Evolutionary conservation across 805 yeast genomes (phyloP).

Genomic region (Myxozyma melibiosi): DNA sequence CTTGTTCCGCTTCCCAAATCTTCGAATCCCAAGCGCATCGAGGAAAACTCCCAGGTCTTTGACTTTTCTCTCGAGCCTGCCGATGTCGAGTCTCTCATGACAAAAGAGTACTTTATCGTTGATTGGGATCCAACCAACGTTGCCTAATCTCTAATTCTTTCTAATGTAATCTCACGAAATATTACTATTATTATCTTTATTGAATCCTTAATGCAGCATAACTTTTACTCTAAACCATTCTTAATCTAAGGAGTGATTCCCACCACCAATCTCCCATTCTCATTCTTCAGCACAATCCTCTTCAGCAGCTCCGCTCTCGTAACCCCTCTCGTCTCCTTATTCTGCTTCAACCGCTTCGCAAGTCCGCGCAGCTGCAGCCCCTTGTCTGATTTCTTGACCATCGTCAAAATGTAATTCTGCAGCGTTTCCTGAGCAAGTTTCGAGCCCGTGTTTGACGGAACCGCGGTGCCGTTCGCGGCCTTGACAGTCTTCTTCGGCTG

Average conservation of each 20-base stretch:
- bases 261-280: conserved; percentile 14
- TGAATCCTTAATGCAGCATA: neutral
- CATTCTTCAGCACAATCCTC: conserved; percentile 12
- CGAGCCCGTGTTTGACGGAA: neutral
- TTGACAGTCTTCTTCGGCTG: neutral
- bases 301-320: conserved; percentile 19
- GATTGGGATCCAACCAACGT: conserved; percentile 44
- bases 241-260: conserved; percentile 2
- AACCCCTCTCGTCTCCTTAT: conserved; percentile 10
- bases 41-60: conserved; percentile 57
- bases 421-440: conserved; percentile 7
- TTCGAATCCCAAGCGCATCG: conserved; percentile 53
- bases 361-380: conserved; percentile 16
- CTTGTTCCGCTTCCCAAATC: conserved; percentile 71
- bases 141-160: conserved; percentile 20
- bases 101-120: conserved; percentile 39
- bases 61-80: conserved; percentile 45
- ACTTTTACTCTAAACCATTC: neutral
- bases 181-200: neutral
- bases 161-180: neutral
- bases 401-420: neutral
- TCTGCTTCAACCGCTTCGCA: conserved; percentile 12
- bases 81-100: conserved; percentile 40
- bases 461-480: conserved; percentile 7
- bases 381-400: conserved; percentile 2